Evolutionary conservation across 108 stramenopile genomes (phyloP).

Genomic region (Skeletonema potamos): DNA sequence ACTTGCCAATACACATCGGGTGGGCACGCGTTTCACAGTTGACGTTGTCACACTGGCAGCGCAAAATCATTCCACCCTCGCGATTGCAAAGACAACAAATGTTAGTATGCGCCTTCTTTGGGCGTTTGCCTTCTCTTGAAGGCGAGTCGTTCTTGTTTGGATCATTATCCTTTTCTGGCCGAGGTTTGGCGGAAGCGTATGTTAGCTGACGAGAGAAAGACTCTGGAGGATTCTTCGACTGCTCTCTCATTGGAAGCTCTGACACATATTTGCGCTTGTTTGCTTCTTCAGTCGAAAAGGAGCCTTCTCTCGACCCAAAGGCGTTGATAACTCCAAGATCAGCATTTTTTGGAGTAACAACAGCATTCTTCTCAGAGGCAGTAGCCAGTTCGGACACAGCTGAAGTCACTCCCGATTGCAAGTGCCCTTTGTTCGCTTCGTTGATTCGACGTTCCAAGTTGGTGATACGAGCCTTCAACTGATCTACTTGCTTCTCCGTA

Average conservation of each 20-base stretch:
- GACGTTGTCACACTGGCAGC: slow-evolving; percentile 19
- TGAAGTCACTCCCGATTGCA: background rate
- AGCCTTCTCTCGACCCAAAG: slow-evolving; percentile 9
- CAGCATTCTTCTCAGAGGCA: background rate
- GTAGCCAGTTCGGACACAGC: background rate
- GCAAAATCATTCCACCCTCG: slow-evolving; percentile 27
- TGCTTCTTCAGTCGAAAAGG: slow-evolving; percentile 9
- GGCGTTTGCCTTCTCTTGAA: background rate
- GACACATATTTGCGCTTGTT: slow-evolving; percentile 23
- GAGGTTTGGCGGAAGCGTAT: slow-evolving; percentile 12
- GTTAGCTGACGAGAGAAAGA: slow-evolving; percentile 17
- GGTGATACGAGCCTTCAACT: slow-evolving; percentile 44
- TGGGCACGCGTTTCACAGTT: slow-evolving; percentile 15
- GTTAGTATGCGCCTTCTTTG: slow-evolving; percentile 1
- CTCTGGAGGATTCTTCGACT: background rate
- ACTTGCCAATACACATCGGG: slow-evolving; percentile 26
- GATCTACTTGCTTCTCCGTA: slow-evolving; percentile 44
- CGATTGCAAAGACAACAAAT: slow-evolving; percentile 18
- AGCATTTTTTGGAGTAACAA: slow-evolving; percentile 32
- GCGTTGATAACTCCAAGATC: slow-evolving; percentile 45
- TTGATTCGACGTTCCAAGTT: slow-evolving; percentile 38
- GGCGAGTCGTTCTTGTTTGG: background rate
- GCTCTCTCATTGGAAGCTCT: slow-evolving; percentile 27
- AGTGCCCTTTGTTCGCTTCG: slow-evolving; percentile 8
- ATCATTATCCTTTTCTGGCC: slow-evolving; percentile 6